Evolutionary conservation across 345 rosid genomes (phyloP).

Genomic region (Melastoma malabathricum): DNA sequence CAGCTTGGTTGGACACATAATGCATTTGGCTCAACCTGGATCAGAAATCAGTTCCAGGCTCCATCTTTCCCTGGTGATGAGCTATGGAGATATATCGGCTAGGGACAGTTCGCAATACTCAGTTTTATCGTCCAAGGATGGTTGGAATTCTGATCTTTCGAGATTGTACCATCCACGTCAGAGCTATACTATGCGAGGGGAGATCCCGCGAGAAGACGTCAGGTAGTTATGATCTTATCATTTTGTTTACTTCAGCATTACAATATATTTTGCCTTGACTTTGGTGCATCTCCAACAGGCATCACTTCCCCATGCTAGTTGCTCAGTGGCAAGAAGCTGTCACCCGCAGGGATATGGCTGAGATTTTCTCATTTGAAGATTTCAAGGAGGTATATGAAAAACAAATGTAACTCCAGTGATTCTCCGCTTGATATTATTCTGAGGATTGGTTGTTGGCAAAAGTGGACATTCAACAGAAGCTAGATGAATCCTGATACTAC

Average conservation of each 20-base stretch:
- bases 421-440: no score
- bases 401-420: no score
- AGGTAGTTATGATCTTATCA: conserved; percentile 29
- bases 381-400: conserved; percentile 41
- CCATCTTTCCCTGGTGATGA: conserved; percentile 62
- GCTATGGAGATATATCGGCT: conserved; percentile 45
- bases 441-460: no score
- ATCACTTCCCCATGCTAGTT: conserved; percentile 66
- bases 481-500: no score
- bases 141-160: conserved; percentile 23
- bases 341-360: conserved; percentile 62
- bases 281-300: conserved; percentile 29
- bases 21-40: conserved; percentile 38
- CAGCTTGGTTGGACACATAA: conserved; percentile 37
- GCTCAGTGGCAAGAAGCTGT: conserved; percentile 87
- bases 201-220: conserved; percentile 45
- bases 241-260: neutral
- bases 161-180: conserved; percentile 46
- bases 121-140: conserved; percentile 21
- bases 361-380: conserved; percentile 51
- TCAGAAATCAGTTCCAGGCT: conserved; percentile 46
- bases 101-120: conserved; percentile 23
- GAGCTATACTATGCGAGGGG: conserved; percentile 77
- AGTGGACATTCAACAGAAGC: no score
- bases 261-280: no score